These are phyloP conservation scores for Rhodotorula kratochvilovae DNA, from an alignment of 768 basidiomycete species.

Conservation along the genomic window DNA sequence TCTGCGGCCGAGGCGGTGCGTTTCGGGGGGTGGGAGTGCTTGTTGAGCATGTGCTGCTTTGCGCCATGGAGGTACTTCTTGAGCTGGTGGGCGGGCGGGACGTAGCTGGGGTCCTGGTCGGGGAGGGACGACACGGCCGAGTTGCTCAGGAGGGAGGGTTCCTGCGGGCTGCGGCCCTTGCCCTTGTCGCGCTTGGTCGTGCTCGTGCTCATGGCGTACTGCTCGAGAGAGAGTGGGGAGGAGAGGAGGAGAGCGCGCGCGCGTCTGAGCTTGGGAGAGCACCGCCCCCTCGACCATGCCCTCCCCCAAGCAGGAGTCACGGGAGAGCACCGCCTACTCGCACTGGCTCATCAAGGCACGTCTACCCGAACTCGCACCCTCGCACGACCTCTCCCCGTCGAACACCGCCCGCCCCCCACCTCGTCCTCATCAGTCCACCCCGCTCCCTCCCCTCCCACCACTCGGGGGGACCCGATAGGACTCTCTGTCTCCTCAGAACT, in stretches of 20 bases:
- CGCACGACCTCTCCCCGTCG: background rate
- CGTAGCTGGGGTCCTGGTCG: constrained; percentile 21
- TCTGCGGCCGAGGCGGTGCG: background rate
- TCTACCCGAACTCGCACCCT: background rate
- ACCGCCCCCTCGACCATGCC: background rate
- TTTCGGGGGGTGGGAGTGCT: constrained; percentile 17
- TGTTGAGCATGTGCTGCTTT: constrained; percentile 18
- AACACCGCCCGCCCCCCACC: background rate
- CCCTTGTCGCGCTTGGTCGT: constrained; percentile 18
- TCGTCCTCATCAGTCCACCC: background rate
- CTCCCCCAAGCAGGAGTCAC: background rate
- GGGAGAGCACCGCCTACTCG: background rate
- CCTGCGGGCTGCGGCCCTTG: background rate
- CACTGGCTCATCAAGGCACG: constrained; percentile 34
- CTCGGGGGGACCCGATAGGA: too few species aligned
- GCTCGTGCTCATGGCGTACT: background rate
- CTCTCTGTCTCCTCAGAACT: too few species aligned
- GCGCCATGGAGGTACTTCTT: constrained; percentile 33
- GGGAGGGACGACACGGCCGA: constrained; percentile 5
- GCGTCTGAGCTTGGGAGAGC: background rate
- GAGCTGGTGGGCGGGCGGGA: constrained; percentile 16
- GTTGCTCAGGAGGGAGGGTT: constrained; percentile 20
- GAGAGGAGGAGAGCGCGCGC: background rate
- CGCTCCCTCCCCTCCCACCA: background rate
- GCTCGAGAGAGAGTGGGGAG: background rate